A percentile compares a stretch with the other conserved stretches of the same genome.
phyloP scores from a whole-genome alignment of 1,284 basidiomycete genomes.

The Macrocystidia cucumis region DNA sequence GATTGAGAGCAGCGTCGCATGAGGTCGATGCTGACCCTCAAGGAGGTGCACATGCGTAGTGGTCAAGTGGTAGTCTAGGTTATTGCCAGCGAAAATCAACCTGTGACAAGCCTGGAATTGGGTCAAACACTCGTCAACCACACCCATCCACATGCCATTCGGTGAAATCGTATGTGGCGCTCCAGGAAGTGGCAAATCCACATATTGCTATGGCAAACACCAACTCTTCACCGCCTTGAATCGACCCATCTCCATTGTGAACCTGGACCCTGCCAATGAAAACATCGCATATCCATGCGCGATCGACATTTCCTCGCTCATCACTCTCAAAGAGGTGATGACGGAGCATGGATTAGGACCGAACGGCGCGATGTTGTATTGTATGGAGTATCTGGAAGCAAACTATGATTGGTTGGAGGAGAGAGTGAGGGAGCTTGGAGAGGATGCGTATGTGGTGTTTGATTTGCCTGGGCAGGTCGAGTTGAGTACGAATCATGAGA shows the following conservation, averaged over 20 bases:
- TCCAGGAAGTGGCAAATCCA: slow-evolving; percentile 91
- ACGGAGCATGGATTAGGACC: slow-evolving; percentile 82
- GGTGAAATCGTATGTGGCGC: slow-evolving; percentile 88
- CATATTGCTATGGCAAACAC: slow-evolving; percentile 90
- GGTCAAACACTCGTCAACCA: not conserved
- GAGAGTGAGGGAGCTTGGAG: slow-evolving; percentile 58
- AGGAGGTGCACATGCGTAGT: too few species aligned
- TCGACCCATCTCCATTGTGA: slow-evolving; percentile 85
- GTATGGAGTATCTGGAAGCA: slow-evolving; percentile 94
- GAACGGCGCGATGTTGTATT: slow-evolving; percentile 96
- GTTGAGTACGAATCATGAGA: slow-evolving; percentile 92
- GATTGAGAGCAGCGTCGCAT: too few species aligned
- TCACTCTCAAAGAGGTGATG: slow-evolving; percentile 90
- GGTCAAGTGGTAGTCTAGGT: too few species aligned
- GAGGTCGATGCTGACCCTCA: too few species aligned
- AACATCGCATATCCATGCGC: slow-evolving; percentile 87
- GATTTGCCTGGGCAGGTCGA: slow-evolving; percentile 98
- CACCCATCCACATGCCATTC: slow-evolving; percentile 56
- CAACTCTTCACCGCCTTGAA: slow-evolving; percentile 86
- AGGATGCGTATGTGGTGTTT: slow-evolving; percentile 84
- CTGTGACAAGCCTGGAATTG: too few species aligned
- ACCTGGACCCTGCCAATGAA: slow-evolving; percentile 95
- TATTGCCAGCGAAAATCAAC: too few species aligned
- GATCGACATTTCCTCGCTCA: slow-evolving; percentile 80
- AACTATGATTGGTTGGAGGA: slow-evolving; percentile 95